These are phyloP conservation scores for Trichoderma polysporum DNA, from an alignment of 2,329 filamentous ascomycete species.

Conservation along the genomic window DNA sequence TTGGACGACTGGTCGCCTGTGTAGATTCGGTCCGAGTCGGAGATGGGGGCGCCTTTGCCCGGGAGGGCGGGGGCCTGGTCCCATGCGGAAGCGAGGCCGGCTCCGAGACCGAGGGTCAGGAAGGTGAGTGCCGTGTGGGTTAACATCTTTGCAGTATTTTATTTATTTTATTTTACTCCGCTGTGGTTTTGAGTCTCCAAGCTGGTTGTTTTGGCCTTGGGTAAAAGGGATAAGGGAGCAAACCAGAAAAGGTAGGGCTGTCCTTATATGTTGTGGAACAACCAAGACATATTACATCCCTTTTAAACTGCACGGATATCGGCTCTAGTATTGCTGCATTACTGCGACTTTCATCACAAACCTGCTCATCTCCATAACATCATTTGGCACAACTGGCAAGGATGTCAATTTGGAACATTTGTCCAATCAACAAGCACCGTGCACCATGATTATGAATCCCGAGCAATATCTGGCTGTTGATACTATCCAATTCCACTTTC, in stretches of 20 bases:
- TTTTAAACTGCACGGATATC: background rate
- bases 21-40: constrained; percentile 18
- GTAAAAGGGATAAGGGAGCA: background rate
- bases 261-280: background rate
- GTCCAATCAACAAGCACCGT: background rate
- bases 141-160: background rate
- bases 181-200: background rate
- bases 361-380: background rate
- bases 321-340: background rate
- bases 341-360: background rate
- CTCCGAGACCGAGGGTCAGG: background rate
- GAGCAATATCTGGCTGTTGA: background rate
- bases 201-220: background rate
- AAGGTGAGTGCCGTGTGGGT: background rate
- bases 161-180: background rate
- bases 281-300: background rate
- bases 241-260: background rate
- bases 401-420: background rate
- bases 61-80: constrained; percentile 12
- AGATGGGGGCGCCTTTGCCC: constrained; percentile 14
- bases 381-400: background rate
- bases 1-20: constrained; percentile 21
- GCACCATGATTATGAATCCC: background rate
- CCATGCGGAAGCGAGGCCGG: background rate
- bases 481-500: background rate